Evolutionary conservation across 192 early-diverging fungal species (phyloP), one percentile per base, ranked within the genome.

Genomic region (Mortierella hygrophila): DNA sequence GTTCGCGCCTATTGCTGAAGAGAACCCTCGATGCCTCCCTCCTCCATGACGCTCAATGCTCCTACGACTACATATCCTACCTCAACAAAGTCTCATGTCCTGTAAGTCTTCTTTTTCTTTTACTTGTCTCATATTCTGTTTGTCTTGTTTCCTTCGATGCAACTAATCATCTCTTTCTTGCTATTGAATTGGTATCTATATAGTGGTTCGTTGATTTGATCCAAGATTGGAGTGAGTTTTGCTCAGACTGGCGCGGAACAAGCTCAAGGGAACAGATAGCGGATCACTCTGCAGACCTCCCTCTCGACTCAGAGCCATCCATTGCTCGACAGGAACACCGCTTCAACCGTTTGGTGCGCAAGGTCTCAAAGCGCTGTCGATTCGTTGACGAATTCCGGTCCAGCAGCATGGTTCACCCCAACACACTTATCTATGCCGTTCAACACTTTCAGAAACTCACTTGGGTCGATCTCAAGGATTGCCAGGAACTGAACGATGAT

Each of bases 51-150:
- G 40, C 26, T 13, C 49, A 52, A 13, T 81, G 78, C 54, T 55
- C 79, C 0, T 86, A 86, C 26, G 79, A 86, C 72, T 86, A 86
- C 46, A 74, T 86, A 0, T 86, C 78, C 29, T 78, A 86, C 32
- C 57, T 86, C 7, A 55, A 86, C 79, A 80, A 80, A 38, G 55
- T 86, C 70, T 86, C 84, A 8, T 81, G 79, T 55, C 75, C 75
- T 13, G 84, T 86, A 86, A 74, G 79, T 78, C 29, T 15, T 65
- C 3, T 3, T 9, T 32, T 38, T 29, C 15, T 13, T 2, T 40
- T 57, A 35, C 32, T 20, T 49, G 23, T 6, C 23, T 20, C 11
- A 0, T 47, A 9, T 57, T 41, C 10, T 0, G 21, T 37, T n/a
- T 46, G 10, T 6, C 13, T n/a, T 37, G 6, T 49, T 49, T 47